Evolutionary conservation across 768 basidiomycete species (phyloP).

Genomic region (Boletus speciosus): DNA sequence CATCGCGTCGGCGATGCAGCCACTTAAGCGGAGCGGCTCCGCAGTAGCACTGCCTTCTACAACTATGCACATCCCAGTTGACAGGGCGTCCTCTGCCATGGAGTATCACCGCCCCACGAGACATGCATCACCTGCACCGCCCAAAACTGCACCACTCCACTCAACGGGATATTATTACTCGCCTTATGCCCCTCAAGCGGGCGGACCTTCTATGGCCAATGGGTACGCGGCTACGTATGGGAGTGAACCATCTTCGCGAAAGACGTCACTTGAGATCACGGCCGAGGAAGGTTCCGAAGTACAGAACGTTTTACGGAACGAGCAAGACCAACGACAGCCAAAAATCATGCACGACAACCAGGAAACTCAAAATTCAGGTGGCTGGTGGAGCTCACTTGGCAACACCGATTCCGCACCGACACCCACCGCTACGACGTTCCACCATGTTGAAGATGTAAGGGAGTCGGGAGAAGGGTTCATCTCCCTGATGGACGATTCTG

Average conservation of each 20-base stretch:
- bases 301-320: background rate
- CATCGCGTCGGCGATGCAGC: conserved; percentile 33
- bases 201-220: conserved; percentile 31
- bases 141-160: conserved; percentile 52
- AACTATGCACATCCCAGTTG: conserved; percentile 51
- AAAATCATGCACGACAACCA: conserved; percentile 29
- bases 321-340: conserved; percentile 3
- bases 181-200: conserved; percentile 27
- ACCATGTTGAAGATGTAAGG: conserved; percentile 45
- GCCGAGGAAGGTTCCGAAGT: conserved; percentile 24
- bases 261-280: conserved; percentile 31
- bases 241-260: conserved; percentile 27
- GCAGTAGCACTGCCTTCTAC: conserved; percentile 56
- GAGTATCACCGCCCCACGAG: conserved; percentile 57
- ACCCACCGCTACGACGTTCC: conserved; percentile 68
- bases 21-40: conserved; percentile 63
- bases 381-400: conserved; percentile 62
- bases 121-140: conserved; percentile 51
- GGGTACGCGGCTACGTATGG: conserved; percentile 37
- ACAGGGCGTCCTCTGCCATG: conserved; percentile 76
- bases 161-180: conserved; percentile 29
- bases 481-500: conserved; percentile 71
- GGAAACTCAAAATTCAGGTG: conserved; percentile 37
- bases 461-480: conserved; percentile 62
- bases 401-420: conserved; percentile 46